Conservation (phyloP, 2,329 filamentous ascomycete species). For the Ascochyta rabiei region DNA sequence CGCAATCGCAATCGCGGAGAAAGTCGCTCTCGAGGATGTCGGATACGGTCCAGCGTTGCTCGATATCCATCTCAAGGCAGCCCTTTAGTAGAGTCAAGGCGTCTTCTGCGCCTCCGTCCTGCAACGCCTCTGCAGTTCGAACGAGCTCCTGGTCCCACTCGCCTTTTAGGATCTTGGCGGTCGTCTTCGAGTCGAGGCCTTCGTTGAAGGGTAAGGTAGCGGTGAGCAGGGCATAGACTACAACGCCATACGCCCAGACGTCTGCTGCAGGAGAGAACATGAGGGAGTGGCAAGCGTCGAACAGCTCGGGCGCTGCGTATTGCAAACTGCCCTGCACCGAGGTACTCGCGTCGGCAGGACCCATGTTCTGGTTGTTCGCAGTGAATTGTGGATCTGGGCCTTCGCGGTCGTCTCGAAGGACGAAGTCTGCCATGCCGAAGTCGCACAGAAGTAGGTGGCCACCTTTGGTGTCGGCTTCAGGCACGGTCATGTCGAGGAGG, state of each 20-base stretch:
- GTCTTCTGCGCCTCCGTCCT: slow-evolving; percentile 47
- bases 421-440: slow-evolving; percentile 73
- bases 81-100: slow-evolving; percentile 64
- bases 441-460: slow-evolving; percentile 69
- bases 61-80: slow-evolving; percentile 63
- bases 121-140: slow-evolving; percentile 50
- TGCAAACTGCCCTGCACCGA: slow-evolving; percentile 66
- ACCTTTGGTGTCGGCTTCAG: slow-evolving; percentile 55
- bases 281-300: slow-evolving; percentile 46
- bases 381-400: slow-evolving; percentile 57
- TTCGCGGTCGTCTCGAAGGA: slow-evolving; percentile 61
- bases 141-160: slow-evolving; percentile 63
- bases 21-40: slow-evolving; percentile 62
- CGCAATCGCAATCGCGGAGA: slow-evolving; percentile 53
- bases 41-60: slow-evolving; percentile 62
- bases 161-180: slow-evolving; percentile 64
- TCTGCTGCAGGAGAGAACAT: slow-evolving; percentile 62
- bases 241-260: slow-evolving; percentile 71
- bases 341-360: slow-evolving; percentile 62
- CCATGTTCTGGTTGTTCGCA: slow-evolving; percentile 52
- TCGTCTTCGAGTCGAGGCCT: slow-evolving; percentile 63
- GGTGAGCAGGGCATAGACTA: slow-evolving; percentile 65
- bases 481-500: slow-evolving; percentile 62
- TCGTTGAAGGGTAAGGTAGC: slow-evolving; percentile 68
- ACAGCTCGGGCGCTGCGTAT: slow-evolving; percentile 60